phyloP scores from a whole-genome alignment of 1,284 basidiomycete species.

The Inonotus obliquus region DNA sequence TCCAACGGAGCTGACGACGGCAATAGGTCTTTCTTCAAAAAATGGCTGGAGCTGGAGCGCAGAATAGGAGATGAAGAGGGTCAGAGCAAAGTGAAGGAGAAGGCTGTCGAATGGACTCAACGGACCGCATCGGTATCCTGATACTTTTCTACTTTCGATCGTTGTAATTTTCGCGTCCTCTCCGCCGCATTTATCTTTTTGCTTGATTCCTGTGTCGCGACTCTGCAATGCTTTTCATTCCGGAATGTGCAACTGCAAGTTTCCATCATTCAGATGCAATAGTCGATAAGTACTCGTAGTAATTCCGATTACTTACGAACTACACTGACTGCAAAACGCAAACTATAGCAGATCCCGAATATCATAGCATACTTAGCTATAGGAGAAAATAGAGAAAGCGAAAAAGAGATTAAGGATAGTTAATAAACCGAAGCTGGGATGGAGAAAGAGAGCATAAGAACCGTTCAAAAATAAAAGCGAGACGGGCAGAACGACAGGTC shows the following conservation, averaged over 20 bases:
- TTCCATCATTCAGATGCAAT: not conserved
- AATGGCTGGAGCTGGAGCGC: constrained; percentile 94
- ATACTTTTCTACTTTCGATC: not conserved
- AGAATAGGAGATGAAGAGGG: constrained; percentile 86
- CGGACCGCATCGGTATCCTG: constrained; percentile 31
- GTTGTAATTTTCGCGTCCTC: too few species aligned
- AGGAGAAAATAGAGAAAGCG: constrained; percentile 28
- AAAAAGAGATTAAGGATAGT: constrained; percentile 34
- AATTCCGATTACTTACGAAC: not conserved
- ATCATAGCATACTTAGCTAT: constrained; percentile 26
- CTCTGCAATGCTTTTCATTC: too few species aligned
- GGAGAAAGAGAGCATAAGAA: constrained; percentile 13
- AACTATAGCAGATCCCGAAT: constrained; percentile 28
- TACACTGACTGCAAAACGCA: not conserved
- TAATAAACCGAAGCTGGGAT: constrained; percentile 27
- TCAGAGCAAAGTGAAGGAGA: constrained; percentile 76
- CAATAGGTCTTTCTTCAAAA: constrained; percentile 82
- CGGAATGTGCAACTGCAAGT: too few species aligned
- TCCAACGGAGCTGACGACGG: constrained; percentile 21
- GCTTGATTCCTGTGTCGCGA: too few species aligned
- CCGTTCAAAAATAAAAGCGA: constrained; percentile 25
- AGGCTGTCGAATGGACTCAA: constrained; percentile 87
- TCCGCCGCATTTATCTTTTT: too few species aligned
- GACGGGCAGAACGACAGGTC: constrained; percentile 27
- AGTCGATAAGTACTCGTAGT: not conserved